Conservation (phyloP, 768 basidiomycete species). For the Leccinum subgranulosum region DNA sequence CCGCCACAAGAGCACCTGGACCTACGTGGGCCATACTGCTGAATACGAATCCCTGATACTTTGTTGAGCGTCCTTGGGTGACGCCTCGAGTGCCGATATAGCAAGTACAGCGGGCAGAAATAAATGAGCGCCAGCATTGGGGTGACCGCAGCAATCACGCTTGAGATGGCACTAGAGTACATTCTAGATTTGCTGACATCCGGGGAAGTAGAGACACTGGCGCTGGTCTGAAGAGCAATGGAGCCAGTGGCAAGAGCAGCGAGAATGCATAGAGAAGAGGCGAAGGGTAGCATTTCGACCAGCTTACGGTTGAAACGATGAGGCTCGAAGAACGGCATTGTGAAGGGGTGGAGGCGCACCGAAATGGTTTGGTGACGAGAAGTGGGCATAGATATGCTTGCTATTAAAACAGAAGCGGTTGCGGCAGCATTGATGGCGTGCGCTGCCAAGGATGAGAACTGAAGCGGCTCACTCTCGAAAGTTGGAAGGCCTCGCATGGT, state of each 20-base stretch:
- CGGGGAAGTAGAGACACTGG: constrained; percentile 10
- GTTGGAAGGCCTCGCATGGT: constrained; percentile 33
- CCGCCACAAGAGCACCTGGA: constrained; percentile 4
- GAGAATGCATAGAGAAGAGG: constrained; percentile 33
- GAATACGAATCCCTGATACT: constrained; percentile 41
- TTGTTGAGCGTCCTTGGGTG: constrained; percentile 52
- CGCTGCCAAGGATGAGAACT: constrained; percentile 27
- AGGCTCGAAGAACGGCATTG: constrained; percentile 13
- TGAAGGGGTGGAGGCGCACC: constrained; percentile 22
- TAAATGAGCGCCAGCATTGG: constrained; percentile 42
- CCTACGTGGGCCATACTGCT: constrained; percentile 54
- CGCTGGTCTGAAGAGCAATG: constrained; percentile 25
- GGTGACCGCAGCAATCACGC: constrained; percentile 33
- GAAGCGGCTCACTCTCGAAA: constrained; percentile 25
- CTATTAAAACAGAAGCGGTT: constrained; percentile 30
- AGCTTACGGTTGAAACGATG: constrained; percentile 25
- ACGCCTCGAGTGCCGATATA: constrained; percentile 43
- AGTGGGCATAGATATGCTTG: constrained; percentile 26
- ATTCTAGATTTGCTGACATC: constrained; percentile 30
- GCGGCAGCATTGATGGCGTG: constrained; percentile 31
- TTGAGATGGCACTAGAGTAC: constrained; percentile 36
- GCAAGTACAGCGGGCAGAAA: constrained; percentile 48
- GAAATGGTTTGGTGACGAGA: constrained; percentile 28
- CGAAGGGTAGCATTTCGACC: constrained; percentile 37
- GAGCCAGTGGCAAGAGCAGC: constrained; percentile 33